Evolutionary conservation across 179 eudicot genomes (phyloP).

Genomic region (Sideroxylon spinosum): DNA sequence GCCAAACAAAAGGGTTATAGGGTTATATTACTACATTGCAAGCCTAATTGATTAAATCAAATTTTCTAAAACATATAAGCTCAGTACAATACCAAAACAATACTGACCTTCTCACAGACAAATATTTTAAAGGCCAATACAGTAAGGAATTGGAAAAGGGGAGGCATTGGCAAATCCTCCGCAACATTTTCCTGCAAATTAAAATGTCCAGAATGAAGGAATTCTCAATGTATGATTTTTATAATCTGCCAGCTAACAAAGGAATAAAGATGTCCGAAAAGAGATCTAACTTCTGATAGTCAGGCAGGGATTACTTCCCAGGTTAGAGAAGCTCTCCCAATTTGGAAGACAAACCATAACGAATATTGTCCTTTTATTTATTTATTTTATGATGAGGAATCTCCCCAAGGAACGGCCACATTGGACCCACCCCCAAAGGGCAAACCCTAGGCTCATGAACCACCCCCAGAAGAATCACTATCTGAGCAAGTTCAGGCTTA

Average conservation of each 20-base stretch:
- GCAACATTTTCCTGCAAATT: conserved; percentile 50
- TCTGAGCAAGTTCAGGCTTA: too few relatives aligned
- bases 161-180: conserved; percentile 83
- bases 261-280: not conserved
- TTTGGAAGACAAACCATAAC: not conserved
- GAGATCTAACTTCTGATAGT: not conserved
- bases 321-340: not conserved
- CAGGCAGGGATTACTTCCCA: not conserved
- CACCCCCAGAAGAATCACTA: too few relatives aligned
- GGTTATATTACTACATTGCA: not conserved
- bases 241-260: not conserved
- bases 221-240: not conserved
- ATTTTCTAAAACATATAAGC: not conserved
- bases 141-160: conserved; percentile 84
- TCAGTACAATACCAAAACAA: not conserved
- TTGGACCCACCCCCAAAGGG: too few relatives aligned
- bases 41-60: not conserved
- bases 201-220: conserved; percentile 11
- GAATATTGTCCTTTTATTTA: not conserved
- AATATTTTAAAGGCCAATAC: conserved; percentile 68
- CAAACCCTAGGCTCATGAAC: too few relatives aligned
- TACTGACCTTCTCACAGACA: conserved; percentile 54
- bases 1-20: not conserved
- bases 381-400: too few relatives aligned
- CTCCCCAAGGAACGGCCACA: too few relatives aligned